Evolutionary conservation across 108 stramenopile species (phyloP).

Genomic region (Conticribra weissflogii): DNA sequence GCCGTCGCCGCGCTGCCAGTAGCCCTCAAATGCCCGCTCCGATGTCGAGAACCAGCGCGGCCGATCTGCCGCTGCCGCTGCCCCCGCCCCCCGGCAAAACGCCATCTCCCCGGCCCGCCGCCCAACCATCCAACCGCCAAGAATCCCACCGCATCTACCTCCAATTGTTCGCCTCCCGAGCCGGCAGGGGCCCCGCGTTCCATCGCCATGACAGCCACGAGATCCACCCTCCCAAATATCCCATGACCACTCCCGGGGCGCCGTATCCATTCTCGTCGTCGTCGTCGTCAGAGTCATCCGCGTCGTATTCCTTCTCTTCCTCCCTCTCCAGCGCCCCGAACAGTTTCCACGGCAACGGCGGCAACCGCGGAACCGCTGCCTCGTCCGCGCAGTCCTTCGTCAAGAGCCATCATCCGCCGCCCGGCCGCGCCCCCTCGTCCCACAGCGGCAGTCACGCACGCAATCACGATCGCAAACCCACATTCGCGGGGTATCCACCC

Average conservation of each 20-base stretch:
- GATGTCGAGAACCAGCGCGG: no score
- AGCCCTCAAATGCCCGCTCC: no score
- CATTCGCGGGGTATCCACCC: conserved; percentile 22
- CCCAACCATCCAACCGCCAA: conserved; percentile 27
- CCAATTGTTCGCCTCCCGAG: conserved; percentile 40
- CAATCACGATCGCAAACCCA: conserved; percentile 6
- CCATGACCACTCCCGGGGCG: conserved; percentile 25
- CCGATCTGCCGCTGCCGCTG: no score
- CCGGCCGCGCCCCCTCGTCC: no score
- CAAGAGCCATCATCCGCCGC: not conserved
- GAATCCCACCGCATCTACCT: conserved; percentile 57
- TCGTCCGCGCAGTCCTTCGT: no score
- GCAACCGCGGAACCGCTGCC: not conserved
- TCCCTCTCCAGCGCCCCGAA: not conserved
- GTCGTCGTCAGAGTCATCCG: conserved; percentile 21
- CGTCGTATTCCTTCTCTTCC: conserved; percentile 34
- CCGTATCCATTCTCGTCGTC: conserved; percentile 36
- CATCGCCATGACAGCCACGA: conserved; percentile 45
- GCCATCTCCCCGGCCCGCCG: no score
- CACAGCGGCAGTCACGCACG: no score
- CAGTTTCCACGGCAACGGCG: not conserved
- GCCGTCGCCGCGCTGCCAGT: no score
- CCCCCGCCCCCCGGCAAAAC: no score
- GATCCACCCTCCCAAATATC: conserved; percentile 40
- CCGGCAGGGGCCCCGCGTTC: not conserved